These are phyloP conservation scores for Nitzschia inconspicua DNA, from an alignment of 108 stramenopile species.

Conservation along the genomic window DNA sequence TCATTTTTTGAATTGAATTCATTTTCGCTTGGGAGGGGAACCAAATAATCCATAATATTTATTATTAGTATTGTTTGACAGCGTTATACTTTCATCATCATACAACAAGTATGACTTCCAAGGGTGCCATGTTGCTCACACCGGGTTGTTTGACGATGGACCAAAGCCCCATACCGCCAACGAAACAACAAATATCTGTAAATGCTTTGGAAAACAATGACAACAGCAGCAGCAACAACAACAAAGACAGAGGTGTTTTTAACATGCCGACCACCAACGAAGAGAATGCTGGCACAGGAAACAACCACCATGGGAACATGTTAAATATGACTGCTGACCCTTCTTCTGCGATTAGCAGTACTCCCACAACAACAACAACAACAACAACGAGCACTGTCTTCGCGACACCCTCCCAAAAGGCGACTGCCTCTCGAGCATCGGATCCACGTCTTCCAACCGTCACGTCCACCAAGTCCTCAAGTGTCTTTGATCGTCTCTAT, in stretches of 20 bases:
- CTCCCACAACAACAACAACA: neutral
- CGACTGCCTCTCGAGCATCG: slow-evolving; percentile 3
- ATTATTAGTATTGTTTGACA: neutral
- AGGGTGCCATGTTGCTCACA: too few species aligned
- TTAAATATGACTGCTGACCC: too few species aligned
- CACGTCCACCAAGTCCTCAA: slow-evolving; percentile 9
- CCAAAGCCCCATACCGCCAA: too few species aligned
- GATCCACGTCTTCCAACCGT: slow-evolving; percentile 23
- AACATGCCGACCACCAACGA: neutral
- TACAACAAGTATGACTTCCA: neutral
- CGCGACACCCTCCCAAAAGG: slow-evolving; percentile 1
- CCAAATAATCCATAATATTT: neutral
- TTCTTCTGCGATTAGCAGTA: too few species aligned
- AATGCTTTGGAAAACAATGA: neutral
- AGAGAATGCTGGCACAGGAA: neutral
- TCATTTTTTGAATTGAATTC: neutral
- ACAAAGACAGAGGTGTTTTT: neutral
- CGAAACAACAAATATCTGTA: neutral
- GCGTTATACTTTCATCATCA: neutral
- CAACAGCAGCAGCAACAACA: neutral
- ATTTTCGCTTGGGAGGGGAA: neutral
- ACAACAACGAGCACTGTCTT: neutral
- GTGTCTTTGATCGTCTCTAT: slow-evolving; percentile 26
- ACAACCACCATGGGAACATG: neutral
- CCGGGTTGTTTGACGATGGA: too few species aligned